A percentile compares a stretch with the other conserved stretches of the same genome.
phyloP scores from a whole-genome alignment of 2,329 filamentous ascomycete species.

The Biscogniauxia mediterranea region DNA sequence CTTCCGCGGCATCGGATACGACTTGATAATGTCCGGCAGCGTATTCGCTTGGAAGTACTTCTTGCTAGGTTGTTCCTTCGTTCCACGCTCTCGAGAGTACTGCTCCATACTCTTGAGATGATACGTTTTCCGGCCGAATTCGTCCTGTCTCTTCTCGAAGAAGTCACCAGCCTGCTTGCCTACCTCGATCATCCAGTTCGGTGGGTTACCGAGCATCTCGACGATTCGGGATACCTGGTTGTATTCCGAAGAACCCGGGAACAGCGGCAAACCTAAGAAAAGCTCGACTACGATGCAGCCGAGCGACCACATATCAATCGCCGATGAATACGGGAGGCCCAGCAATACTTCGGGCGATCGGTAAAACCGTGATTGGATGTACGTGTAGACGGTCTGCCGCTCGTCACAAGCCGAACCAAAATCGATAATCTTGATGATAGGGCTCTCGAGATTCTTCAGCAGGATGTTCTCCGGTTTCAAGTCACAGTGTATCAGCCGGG shows the following conservation, averaged over 20 bases:
- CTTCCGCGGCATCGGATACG: constrained; percentile 96
- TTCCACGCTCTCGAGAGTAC: constrained; percentile 91
- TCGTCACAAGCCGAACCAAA: constrained; percentile 98
- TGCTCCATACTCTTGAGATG: constrained; percentile 97
- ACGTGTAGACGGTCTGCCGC: constrained; percentile 97
- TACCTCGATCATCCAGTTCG: constrained; percentile 99
- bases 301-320: constrained; percentile 99
- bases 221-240: constrained; percentile 97
- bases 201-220: constrained; percentile 95
- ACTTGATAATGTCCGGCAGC: constrained; percentile 94
- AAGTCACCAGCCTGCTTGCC: constrained; percentile 97
- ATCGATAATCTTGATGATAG: constrained; percentile 99
- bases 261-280: constrained; percentile 89
- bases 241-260: constrained; percentile 97
- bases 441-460: constrained; percentile 95
- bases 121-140: constrained; percentile 88
- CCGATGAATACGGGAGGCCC: constrained; percentile 95
- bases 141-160: constrained; percentile 88
- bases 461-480: constrained; percentile 97
- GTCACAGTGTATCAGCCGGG: constrained; percentile 95
- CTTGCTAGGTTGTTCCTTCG: constrained; percentile 98
- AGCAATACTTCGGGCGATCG: constrained; percentile 92
- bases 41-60: constrained; percentile 97
- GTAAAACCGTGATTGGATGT: constrained; percentile 98
- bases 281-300: constrained; percentile 98